Evolutionary conservation across 73 alveolate species (phyloP), one percentile per base, ranked within the genome.

Genomic region (Chromera velia): DNA sequence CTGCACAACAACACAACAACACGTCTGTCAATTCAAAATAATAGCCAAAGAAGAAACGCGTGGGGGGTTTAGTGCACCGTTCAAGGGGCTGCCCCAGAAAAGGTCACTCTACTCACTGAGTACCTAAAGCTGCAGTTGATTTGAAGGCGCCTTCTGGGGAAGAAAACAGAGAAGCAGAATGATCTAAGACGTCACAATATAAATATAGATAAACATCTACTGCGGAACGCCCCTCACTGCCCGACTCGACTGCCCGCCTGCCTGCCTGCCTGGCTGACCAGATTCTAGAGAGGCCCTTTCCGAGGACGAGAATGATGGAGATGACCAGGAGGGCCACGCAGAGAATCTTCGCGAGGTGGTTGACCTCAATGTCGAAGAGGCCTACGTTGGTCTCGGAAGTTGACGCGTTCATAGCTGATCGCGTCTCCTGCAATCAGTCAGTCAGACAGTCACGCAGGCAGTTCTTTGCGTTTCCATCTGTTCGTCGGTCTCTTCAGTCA

Each of bases 331-430:
- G 86, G 24, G 91, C 77, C 40, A 82, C 85, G 83, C 89, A 87
- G 9, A 93, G 86, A 19, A 91, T 84, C 82, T 90, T 90, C 26
- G 94, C 78, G 65, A 91, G 82, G 30, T 82, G 73, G 74, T 93
- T 93, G 40, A 93, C 77, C 77, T 93, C 98, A 66, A 84, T 45
- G 74, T 93, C 98, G n/a, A 88, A 76, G 18, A 82, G 82, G 27
- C 96, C 93, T 34, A 89, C 64, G 74, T 93, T 93, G 19, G 95
- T 87, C 28, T 81, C 75, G 0, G 98, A 96, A 72, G 73, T 87
- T 46, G 85, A 75, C 68, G 89, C 70, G 85, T 93, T 93, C 94
- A 91, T 91, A 74, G 85, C 91, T 9, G 94, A 82, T 80, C 98
- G 29, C 22, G 98, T 93, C 66, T 91, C 93, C 27, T 40, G 55